phyloP scores from a whole-genome alignment of 1,284 basidiomycete genomes.

The Cutaneotrichosporon sp. region DNA sequence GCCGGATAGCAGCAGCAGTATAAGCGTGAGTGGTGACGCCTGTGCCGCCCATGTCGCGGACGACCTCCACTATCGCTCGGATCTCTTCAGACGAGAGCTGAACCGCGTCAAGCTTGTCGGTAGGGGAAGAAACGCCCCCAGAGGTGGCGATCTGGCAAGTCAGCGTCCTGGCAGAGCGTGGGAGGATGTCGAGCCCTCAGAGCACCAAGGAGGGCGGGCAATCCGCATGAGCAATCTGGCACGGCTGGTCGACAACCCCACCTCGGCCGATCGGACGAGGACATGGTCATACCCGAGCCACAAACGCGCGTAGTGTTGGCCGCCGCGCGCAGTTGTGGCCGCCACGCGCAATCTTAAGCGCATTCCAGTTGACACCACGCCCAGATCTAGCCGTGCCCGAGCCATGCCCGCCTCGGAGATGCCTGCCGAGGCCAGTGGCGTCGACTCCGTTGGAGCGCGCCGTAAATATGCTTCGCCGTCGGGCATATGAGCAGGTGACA shows the following conservation, averaged over 20 bases:
- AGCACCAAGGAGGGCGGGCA: too few species aligned
- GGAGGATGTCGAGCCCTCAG: too few species aligned
- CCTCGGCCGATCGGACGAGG: background rate
- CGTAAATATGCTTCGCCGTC: background rate
- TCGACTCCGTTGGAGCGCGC: too few species aligned
- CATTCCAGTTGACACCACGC: too few species aligned
- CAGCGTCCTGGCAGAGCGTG: background rate
- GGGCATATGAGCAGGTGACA: background rate
- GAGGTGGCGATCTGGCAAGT: slow-evolving; percentile 16
- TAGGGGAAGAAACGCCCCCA: slow-evolving; percentile 22
- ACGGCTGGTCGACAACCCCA: too few species aligned
- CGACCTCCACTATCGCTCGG: slow-evolving; percentile 56
- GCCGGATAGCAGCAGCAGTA: slow-evolving; percentile 36
- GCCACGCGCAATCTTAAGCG: too few species aligned
- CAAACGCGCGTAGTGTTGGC: background rate
- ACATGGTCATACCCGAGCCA: background rate
- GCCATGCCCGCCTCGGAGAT: background rate
- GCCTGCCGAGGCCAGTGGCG: too few species aligned
- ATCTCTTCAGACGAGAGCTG: slow-evolving; percentile 60
- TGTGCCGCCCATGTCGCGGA: slow-evolving; percentile 54
- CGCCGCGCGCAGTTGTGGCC: too few species aligned
- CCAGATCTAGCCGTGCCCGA: background rate
- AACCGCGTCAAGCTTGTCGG: slow-evolving; percentile 57
- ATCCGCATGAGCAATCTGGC: too few species aligned
- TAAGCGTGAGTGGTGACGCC: slow-evolving; percentile 42